phyloP scores from a whole-genome alignment of 78 protist species.

The Planoprotostelium fungivorum region DNA sequence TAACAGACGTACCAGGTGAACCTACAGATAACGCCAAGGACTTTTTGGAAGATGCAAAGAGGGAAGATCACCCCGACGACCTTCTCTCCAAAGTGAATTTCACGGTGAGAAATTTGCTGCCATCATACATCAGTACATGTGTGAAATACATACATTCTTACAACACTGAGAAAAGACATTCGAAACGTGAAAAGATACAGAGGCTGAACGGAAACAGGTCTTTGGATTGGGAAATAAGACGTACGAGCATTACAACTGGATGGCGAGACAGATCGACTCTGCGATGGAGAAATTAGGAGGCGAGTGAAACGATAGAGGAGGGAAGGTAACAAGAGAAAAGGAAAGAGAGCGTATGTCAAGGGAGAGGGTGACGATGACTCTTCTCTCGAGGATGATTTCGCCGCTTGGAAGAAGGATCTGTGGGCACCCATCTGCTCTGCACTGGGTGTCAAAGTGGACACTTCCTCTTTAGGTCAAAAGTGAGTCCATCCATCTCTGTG shows the following conservation, averaged over 20 bases:
- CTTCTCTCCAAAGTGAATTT: slow-evolving; percentile 22
- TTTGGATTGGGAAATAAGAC: slow-evolving; percentile 91
- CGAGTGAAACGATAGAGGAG: background rate
- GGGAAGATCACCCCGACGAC: slow-evolving; percentile 23
- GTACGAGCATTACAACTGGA: slow-evolving; percentile 80
- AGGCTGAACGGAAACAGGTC: slow-evolving; percentile 17
- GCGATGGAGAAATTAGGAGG: slow-evolving; percentile 75
- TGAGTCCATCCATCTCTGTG: too few relatives aligned
- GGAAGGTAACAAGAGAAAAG: background rate
- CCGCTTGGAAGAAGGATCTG: slow-evolving; percentile 68
- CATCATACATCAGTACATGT: background rate
- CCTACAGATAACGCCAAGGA: slow-evolving; percentile 87
- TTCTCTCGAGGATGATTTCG: slow-evolving; percentile 81
- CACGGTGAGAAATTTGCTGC: slow-evolving; percentile 23
- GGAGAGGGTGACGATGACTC: slow-evolving; percentile 92
- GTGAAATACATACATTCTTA: background rate
- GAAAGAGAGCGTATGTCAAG: slow-evolving; percentile 29
- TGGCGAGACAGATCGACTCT: slow-evolving; percentile 67
- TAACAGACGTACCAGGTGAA: slow-evolving; percentile 62
- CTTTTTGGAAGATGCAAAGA: slow-evolving; percentile 38
- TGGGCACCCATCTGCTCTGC: slow-evolving; percentile 50
- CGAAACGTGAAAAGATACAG: background rate
- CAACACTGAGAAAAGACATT: background rate
- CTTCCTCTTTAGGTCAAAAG: background rate
- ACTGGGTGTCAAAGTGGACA: slow-evolving; percentile 37